Evolutionary conservation across 495 filamentous ascomycete genomes (phyloP).

Genomic region (Neurospora sp.): DNA sequence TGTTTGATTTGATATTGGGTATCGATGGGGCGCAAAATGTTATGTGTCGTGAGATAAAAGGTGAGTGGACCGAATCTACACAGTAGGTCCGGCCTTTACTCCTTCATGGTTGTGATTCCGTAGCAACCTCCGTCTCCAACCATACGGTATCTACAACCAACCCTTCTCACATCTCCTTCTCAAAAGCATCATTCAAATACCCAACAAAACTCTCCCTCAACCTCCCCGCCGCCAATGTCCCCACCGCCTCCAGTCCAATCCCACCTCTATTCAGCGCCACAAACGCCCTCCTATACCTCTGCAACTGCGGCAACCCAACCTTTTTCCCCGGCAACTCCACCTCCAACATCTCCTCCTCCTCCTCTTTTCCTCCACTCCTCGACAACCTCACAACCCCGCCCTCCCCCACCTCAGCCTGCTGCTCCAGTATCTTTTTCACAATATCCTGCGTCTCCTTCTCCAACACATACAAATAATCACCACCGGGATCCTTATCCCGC

Average conservation of each 20-base stretch:
- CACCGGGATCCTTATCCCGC: constrained; percentile 47
- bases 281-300: constrained; percentile 77
- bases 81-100: too few species aligned
- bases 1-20: not conserved
- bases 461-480: constrained; percentile 74
- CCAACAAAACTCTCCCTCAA: constrained; percentile 60
- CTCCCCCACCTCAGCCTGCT: constrained; percentile 55
- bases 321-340: constrained; percentile 50
- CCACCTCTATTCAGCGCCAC: constrained; percentile 61
- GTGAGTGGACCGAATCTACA: too few species aligned
- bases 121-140: not conserved
- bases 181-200: constrained; percentile 61
- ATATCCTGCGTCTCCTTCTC: constrained; percentile 80
- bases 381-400: constrained; percentile 36
- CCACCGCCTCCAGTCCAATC: constrained; percentile 36
- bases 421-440: constrained; percentile 61
- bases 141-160: not conserved
- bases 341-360: constrained; percentile 27
- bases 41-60: not conserved
- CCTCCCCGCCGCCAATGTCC: constrained; percentile 38
- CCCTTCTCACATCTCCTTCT: constrained; percentile 29
- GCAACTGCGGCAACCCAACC: constrained; percentile 63
- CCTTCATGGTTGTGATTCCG: not conserved
- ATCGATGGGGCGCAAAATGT: not conserved
- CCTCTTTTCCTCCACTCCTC: constrained; percentile 16